Percentiles rank a stretch among this genome's conserved stretches.
Conservation (phyloP, 176 grass and related monocot species). For the Rhynchospora tenuis region DNA sequence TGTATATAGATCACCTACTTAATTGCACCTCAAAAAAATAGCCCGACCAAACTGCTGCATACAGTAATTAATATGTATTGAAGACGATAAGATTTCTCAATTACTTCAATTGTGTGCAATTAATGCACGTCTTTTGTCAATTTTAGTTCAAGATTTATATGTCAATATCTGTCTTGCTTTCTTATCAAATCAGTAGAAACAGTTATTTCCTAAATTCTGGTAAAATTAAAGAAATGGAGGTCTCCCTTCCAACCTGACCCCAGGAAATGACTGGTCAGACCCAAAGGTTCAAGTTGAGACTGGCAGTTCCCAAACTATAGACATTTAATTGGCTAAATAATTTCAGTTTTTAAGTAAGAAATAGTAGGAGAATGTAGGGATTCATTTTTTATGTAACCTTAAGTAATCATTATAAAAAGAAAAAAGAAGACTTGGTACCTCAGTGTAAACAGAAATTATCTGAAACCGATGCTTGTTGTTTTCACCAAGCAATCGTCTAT, state of each 20-base stretch:
- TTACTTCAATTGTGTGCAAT: not conserved
- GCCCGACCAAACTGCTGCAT: too few relatives aligned
- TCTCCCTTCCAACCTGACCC: not conserved
- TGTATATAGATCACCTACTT: not conserved
- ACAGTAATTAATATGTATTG: not conserved
- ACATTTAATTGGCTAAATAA: not conserved
- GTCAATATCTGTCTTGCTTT: not conserved
- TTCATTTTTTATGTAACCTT: too few relatives aligned
- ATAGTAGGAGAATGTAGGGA: not conserved
- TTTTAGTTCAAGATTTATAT: not conserved
- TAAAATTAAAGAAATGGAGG: not conserved
- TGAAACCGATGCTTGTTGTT: slow-evolving; percentile 66
- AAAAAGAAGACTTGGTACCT: slow-evolving; percentile 43
- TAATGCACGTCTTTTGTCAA: not conserved
- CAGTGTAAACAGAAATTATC: slow-evolving; percentile 65
- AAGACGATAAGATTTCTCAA: not conserved
- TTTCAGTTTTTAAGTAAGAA: not conserved
- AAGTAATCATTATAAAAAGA: not conserved
- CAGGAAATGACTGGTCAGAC: not conserved
- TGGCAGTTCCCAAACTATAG: not conserved
- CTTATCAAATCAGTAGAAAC: not conserved
- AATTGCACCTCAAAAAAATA: too few relatives aligned
- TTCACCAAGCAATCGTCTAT: slow-evolving; percentile 63
- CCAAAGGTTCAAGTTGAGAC: not conserved
- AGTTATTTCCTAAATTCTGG: not conserved